A percentile compares a stretch with the other conserved stretches of the same genome.
Conservation (phyloP, 2,329 filamentous ascomycete genomes). For the Coleophoma crateriformis region DNA sequence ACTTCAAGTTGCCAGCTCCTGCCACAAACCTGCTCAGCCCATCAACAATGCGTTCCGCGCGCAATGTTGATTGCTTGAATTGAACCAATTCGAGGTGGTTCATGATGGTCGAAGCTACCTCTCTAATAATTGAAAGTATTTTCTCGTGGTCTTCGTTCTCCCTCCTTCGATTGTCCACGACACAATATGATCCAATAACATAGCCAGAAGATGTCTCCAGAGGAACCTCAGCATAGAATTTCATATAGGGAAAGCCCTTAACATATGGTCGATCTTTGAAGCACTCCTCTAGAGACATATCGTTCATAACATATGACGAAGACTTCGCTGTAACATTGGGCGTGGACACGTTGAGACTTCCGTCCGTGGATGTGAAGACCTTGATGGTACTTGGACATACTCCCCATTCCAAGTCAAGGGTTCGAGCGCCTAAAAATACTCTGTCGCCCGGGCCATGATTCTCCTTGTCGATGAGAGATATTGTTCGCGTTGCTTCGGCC, state of each 20-base stretch:
- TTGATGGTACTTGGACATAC: background rate
- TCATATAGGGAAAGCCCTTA: background rate
- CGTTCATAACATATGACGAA: background rate
- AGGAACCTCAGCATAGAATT: conserved; percentile 4
- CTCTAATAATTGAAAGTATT: conserved; percentile 47
- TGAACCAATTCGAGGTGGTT: background rate
- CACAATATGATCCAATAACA: conserved; percentile 53
- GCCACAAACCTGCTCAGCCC: background rate
- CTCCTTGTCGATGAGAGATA: background rate
- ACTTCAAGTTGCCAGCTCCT: background rate
- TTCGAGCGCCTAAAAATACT: background rate
- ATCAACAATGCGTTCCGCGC: background rate
- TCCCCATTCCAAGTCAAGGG: background rate
- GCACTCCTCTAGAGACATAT: background rate
- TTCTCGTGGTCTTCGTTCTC: conserved; percentile 36
- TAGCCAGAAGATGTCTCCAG: background rate
- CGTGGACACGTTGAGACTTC: background rate
- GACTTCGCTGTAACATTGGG: background rate
- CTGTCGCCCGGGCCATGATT: background rate
- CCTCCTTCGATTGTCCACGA: conserved; percentile 49
- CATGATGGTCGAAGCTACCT: conserved; percentile 14
- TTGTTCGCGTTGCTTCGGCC: background rate
- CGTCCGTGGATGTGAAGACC: conserved; percentile 1
- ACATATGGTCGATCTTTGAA: background rate
- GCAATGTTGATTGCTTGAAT: background rate